Conservation (phyloP, 176 grass and related monocot species). For the Triticum dicoccoides region DNA sequence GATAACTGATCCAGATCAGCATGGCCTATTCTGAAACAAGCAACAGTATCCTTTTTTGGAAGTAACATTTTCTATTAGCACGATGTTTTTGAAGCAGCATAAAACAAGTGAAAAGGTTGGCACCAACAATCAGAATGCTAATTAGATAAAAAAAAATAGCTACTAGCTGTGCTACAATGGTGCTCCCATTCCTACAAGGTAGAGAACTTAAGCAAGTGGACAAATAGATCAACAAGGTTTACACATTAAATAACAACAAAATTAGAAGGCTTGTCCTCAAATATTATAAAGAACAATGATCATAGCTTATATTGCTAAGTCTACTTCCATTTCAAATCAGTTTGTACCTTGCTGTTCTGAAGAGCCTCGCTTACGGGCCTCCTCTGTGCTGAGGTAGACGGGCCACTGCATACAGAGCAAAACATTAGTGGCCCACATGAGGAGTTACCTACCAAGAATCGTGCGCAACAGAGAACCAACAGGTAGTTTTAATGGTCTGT, state of each 20-base stretch:
- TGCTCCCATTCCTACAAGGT: neutral
- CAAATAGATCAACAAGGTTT: neutral
- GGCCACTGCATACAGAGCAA: conserved; percentile 40
- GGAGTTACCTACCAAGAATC: conserved; percentile 5
- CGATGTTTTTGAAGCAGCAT: neutral
- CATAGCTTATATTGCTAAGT: neutral
- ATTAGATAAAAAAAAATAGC: neutral
- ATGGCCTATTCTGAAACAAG: neutral
- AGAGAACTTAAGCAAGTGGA: neutral
- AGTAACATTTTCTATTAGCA: neutral
- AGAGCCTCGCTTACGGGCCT: conserved; percentile 31
- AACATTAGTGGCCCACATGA: conserved; percentile 29
- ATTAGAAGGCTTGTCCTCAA: neutral
- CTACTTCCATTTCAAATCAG: neutral
- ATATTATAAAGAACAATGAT: neutral
- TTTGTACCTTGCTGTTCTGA: conserved; percentile 48
- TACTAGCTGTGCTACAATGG: neutral
- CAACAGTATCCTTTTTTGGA: neutral
- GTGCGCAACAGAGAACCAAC: neutral
- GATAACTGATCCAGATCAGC: neutral
- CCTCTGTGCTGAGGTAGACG: conserved; percentile 32
- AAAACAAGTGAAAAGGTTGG: neutral
- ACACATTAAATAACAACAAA: neutral
- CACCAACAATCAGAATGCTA: neutral
- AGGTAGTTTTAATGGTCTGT: conserved; percentile 11